Evolutionary conservation across 495 filamentous ascomycete genomes (phyloP).

Genomic region (Rusavskia elegans): DNA sequence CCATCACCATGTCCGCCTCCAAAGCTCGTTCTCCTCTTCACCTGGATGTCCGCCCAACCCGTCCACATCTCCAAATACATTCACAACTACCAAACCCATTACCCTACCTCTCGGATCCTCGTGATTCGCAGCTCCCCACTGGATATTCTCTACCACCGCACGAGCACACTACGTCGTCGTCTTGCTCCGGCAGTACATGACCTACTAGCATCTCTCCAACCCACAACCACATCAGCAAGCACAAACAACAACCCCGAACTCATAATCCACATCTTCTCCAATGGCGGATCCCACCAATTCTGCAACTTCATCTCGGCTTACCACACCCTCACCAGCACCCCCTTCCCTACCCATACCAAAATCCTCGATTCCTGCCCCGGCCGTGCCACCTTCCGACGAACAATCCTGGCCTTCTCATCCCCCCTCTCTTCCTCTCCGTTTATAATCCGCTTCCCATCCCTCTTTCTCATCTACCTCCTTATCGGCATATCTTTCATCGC

Average conservation of each 20-base stretch:
- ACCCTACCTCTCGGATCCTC: conserved; percentile 23
- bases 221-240: background rate
- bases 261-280: conserved; percentile 15
- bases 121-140: conserved; percentile 17
- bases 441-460: too few relatives aligned
- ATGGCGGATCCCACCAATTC: conserved; percentile 7
- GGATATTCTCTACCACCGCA: conserved; percentile 22
- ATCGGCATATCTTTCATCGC: too few relatives aligned
- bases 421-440: too few relatives aligned
- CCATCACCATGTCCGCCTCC: background rate
- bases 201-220: conserved; percentile 10
- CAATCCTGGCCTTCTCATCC: background rate
- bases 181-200: conserved; percentile 23
- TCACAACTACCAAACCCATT: conserved; percentile 21
- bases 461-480: too few relatives aligned
- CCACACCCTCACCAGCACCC: background rate
- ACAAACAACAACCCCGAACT: background rate
- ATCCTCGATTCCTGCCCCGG: conserved; percentile 15
- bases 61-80: conserved; percentile 29
- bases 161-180: conserved; percentile 16
- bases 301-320: conserved; percentile 3
- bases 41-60: conserved; percentile 27
- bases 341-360: conserved; percentile 5
- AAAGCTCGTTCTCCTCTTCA: conserved; percentile 24
- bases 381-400: background rate